Evolutionary conservation across 805 yeast genomes (phyloP).

Genomic region (Lachancea meyersii): DNA sequence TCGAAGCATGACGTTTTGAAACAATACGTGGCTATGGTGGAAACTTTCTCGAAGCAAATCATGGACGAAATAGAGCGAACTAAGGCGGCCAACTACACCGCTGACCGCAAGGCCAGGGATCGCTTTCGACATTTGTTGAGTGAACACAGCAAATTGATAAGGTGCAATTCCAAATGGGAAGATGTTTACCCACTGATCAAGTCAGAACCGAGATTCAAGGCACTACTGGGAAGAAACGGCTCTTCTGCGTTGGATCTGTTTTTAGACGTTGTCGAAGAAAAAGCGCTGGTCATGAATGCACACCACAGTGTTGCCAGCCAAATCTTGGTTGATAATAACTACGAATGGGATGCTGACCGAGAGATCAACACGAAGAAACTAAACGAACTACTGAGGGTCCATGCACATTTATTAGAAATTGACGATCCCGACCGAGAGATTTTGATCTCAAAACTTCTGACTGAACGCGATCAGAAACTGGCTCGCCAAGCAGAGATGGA

Average conservation of each 20-base stretch:
- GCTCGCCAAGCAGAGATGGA: conserved; percentile 18
- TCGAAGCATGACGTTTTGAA: conserved; percentile 55
- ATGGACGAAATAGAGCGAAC: conserved; percentile 18
- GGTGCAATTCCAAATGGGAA: conserved; percentile 53
- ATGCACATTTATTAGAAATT: conserved; percentile 22
- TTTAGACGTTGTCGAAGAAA: conserved; percentile 65
- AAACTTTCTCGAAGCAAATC: conserved; percentile 21
- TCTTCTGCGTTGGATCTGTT: conserved; percentile 72
- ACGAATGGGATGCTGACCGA: conserved; percentile 23
- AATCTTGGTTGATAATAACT: conserved; percentile 36
- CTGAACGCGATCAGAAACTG: conserved; percentile 22
- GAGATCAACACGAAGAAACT: conserved; percentile 12
- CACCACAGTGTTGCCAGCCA: conserved; percentile 56
- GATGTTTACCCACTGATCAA: conserved; percentile 47
- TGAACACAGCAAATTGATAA: conserved; percentile 33
- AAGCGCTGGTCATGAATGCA: conserved; percentile 47
- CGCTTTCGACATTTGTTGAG: conserved; percentile 45
- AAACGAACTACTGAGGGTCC: conserved; percentile 14
- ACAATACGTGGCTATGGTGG: conserved; percentile 33
- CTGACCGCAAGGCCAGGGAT: conserved; percentile 63
- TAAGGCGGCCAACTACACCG: conserved; percentile 41
- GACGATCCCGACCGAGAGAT: conserved; percentile 28
- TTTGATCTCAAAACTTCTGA: conserved; percentile 26
- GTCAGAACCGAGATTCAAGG: conserved; percentile 51
- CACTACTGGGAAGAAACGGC: conserved; percentile 67